phyloP scores from a whole-genome alignment of 495 filamentous ascomycete genomes.

The Chaetomium fimeti region DNA sequence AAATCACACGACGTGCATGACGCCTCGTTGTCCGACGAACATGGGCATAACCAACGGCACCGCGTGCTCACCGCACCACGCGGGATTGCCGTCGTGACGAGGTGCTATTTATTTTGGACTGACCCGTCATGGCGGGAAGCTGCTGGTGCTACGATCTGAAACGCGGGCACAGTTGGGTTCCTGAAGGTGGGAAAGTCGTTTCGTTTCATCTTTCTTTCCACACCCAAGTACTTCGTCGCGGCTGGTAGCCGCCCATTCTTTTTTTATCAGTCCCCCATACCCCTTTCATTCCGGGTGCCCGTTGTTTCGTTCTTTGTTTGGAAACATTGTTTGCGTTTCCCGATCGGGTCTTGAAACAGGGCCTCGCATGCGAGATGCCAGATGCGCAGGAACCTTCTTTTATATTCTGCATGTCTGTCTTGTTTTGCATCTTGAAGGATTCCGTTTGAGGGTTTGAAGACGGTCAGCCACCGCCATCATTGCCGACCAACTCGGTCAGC shows the following conservation, averaged over 20 bases:
- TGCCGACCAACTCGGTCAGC: neutral
- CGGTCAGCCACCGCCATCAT: slow-evolving; percentile 3
- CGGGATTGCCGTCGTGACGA: neutral
- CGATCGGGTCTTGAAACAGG: slow-evolving; percentile 15
- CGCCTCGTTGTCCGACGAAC: neutral
- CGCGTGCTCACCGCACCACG: slow-evolving; percentile 7
- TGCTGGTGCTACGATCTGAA: slow-evolving; percentile 15
- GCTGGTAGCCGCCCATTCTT: slow-evolving; percentile 30
- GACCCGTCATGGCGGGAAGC: slow-evolving; percentile 1
- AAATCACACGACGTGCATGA: slow-evolving; percentile 13
- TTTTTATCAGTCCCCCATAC: slow-evolving; percentile 24
- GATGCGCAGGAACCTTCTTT: slow-evolving; percentile 4
- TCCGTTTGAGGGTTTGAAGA: slow-evolving; percentile 5
- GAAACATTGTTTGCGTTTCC: slow-evolving; percentile 11
- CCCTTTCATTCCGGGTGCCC: neutral
- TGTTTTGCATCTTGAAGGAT: slow-evolving; percentile 3
- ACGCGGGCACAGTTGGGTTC: neutral
- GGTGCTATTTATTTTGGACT: slow-evolving; percentile 13
- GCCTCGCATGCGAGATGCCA: slow-evolving; percentile 3
- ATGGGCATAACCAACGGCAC: neutral
- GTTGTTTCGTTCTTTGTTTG: slow-evolving; percentile 19
- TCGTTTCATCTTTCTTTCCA: slow-evolving; percentile 19
- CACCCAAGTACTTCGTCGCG: slow-evolving; percentile 1
- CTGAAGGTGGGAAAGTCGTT: neutral
- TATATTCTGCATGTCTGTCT: slow-evolving; percentile 13